Base-by-base conservation (phyloP, 306 rosid species). In the Pterocarpus macrocarpus region DNA sequence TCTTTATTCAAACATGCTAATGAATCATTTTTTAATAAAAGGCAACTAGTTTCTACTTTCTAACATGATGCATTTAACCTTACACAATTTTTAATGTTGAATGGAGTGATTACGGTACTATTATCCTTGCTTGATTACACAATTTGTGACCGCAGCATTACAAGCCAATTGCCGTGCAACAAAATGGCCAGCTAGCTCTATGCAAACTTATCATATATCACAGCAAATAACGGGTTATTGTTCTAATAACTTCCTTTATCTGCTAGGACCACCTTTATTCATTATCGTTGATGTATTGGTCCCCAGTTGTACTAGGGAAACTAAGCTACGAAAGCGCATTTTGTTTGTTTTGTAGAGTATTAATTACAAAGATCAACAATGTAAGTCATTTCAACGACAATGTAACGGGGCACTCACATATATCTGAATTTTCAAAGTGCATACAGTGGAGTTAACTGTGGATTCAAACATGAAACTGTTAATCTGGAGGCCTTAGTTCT, bases 241-340 rank as follows among this genome's bases (percentile, higher is more conserved):
- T 47, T 47, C 58, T 64, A 11, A 12, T 57, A 16, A 17, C 34
- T 39, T 62, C 28, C 50, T 63, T 17, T 15, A 16, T 22, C 33
- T 1, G 58, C 39, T 32, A 17, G 78, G 64, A 80, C 83, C 53
- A 35, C 65, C 1, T 45, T 8, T 71, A 49, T 22, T 70, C 35
- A 49, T 50, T 10, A 17, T 45, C 49, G 8, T 33, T 70, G 34
- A 47, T 44, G 13, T 22, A 15, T 8, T 71, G 78, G 78, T 71
- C 83, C 83, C 78, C 13, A 3, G 3, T 65, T 80, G 68, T 68
- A 68, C 52, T 39, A 58, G 33, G 49, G 58, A 15, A 66, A 39
- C 75, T 14, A 43, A 12, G 14, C 15, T 38, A 38, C n/a, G 49
- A 79, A 79, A 61, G 69, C 35, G 41, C 69, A 55, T 43, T 57